These are phyloP conservation scores for Teunomyces cretensis DNA, from an alignment of 805 yeast species.

Conservation along the genomic window DNA sequence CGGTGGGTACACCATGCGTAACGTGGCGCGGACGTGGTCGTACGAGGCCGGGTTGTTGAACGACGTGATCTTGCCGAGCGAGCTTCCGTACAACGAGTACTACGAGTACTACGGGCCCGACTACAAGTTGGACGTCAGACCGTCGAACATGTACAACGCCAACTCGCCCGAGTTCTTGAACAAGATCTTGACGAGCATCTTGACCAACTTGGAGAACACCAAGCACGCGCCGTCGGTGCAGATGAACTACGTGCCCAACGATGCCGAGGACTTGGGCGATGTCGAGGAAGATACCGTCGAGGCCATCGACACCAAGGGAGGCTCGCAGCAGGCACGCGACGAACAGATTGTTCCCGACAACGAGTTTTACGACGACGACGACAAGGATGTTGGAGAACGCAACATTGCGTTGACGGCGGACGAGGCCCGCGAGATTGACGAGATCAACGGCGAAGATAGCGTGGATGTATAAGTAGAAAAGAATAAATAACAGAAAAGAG, in stretches of 20 bases:
- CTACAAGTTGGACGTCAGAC: slow-evolving; percentile 89
- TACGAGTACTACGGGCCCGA: slow-evolving; percentile 98
- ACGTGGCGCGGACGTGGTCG: slow-evolving; percentile 94
- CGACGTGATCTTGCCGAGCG: slow-evolving; percentile 63
- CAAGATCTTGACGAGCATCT: slow-evolving; percentile 74
- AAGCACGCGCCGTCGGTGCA: slow-evolving; percentile 97
- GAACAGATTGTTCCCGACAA: slow-evolving; percentile 65
- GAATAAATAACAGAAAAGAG: no score
- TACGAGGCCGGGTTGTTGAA: slow-evolving; percentile 88
- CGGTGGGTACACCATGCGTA: slow-evolving; percentile 97
- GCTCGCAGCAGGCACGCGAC: slow-evolving; percentile 83
- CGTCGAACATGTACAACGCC: slow-evolving; percentile 95
- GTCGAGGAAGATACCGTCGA: slow-evolving; percentile 79
- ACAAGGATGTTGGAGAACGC: slow-evolving; percentile 40
- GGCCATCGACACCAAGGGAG: slow-evolving; percentile 88
- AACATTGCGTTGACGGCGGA: slow-evolving; percentile 35
- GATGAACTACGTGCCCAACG: slow-evolving; percentile 84
- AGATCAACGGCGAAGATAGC: not conserved
- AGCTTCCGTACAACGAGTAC: slow-evolving; percentile 87
- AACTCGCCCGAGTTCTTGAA: slow-evolving; percentile 90
- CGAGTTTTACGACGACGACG: slow-evolving; percentile 75
- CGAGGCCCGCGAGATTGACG: slow-evolving; percentile 38
- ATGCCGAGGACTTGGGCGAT: slow-evolving; percentile 82
- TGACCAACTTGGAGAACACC: slow-evolving; percentile 80
- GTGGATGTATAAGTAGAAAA: no score